A percentile compares a stretch with the other conserved stretches of the same genome.
phyloP scores from a whole-genome alignment of 2,329 filamentous ascomycete genomes.

The Verticillium tricorpus region DNA sequence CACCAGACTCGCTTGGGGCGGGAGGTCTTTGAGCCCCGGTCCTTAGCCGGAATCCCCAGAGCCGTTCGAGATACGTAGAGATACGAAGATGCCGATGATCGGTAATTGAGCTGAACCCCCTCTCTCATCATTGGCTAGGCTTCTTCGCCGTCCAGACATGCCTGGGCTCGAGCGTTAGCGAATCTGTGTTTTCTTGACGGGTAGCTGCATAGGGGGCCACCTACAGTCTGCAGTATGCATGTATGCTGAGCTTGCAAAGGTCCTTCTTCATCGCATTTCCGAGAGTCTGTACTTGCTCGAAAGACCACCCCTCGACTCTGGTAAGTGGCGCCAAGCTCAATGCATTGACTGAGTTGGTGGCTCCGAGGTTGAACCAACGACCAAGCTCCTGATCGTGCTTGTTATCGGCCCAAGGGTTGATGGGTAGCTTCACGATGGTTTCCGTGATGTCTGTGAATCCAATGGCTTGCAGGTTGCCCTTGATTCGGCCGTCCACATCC shows the following conservation, averaged over 20 bases:
- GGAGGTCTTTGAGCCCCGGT: not conserved
- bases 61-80: not conserved
- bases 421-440: constrained; percentile 62
- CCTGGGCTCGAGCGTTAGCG: constrained; percentile 7
- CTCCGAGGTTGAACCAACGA: constrained; percentile 77
- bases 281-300: constrained; percentile 59
- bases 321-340: constrained; percentile 71
- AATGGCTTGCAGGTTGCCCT: constrained; percentile 56
- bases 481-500: constrained; percentile 51
- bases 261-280: constrained; percentile 61
- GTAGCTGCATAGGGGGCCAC: constrained; percentile 27
- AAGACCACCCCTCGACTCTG: constrained; percentile 53
- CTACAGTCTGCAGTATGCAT: constrained; percentile 74
- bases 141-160: constrained; percentile 16
- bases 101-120: not conserved
- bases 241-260: constrained; percentile 62
- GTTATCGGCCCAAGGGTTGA: constrained; percentile 69
- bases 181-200: constrained; percentile 1
- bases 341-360: constrained; percentile 69
- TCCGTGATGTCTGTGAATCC: constrained; percentile 81
- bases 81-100: not conserved
- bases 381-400: constrained; percentile 63
- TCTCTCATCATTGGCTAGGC: constrained; percentile 9
- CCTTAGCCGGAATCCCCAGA: not conserved
- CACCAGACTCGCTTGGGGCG: not conserved